Percentiles rank a stretch among this genome's conserved stretches.
Conservation (phyloP, 1,284 basidiomycete genomes). For the Ceratobasidium theobromae region DNA sequence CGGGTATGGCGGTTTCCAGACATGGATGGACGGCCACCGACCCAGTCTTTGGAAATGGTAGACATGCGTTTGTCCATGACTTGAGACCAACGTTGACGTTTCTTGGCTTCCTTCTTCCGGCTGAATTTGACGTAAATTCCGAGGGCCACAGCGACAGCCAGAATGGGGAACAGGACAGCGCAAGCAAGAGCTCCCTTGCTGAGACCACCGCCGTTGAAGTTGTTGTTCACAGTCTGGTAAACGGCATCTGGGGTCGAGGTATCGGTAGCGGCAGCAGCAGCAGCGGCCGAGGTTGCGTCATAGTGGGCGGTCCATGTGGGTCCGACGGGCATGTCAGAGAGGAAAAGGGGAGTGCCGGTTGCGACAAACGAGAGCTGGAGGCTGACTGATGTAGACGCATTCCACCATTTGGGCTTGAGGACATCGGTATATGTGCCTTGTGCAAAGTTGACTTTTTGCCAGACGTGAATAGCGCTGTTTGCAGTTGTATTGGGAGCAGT, state of each 20-base stretch:
- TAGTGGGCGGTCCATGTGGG: constrained; percentile 74
- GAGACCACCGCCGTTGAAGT: constrained; percentile 40
- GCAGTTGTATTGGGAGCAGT: constrained; percentile 54
- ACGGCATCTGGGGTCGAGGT: constrained; percentile 46
- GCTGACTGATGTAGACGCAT: constrained; percentile 54
- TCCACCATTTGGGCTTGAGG: constrained; percentile 78
- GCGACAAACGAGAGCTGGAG: constrained; percentile 71
- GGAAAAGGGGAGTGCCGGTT: constrained; percentile 55
- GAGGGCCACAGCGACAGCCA: constrained; percentile 54
- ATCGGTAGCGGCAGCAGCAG: constrained; percentile 48
- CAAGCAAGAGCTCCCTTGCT: constrained; percentile 73
- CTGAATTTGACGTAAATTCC: constrained; percentile 59
- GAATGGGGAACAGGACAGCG: constrained; percentile 71
- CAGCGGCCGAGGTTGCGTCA: constrained; percentile 42
- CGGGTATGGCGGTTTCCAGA: constrained; percentile 44
- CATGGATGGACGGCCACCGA: constrained; percentile 71
- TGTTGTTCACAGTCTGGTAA: constrained; percentile 36
- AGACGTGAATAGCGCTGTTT: constrained; percentile 60
- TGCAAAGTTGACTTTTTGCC: constrained; percentile 58
- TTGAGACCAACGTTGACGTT: constrained; percentile 68
- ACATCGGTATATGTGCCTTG: constrained; percentile 50
- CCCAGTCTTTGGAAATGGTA: constrained; percentile 72
- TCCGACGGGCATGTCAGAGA: constrained; percentile 61
- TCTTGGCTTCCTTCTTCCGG: constrained; percentile 58
- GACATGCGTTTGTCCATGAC: constrained; percentile 81